These are phyloP conservation scores for Backusella macrospora DNA, from an alignment of 192 early-diverging fungal genomes.

Conservation along the genomic window DNA sequence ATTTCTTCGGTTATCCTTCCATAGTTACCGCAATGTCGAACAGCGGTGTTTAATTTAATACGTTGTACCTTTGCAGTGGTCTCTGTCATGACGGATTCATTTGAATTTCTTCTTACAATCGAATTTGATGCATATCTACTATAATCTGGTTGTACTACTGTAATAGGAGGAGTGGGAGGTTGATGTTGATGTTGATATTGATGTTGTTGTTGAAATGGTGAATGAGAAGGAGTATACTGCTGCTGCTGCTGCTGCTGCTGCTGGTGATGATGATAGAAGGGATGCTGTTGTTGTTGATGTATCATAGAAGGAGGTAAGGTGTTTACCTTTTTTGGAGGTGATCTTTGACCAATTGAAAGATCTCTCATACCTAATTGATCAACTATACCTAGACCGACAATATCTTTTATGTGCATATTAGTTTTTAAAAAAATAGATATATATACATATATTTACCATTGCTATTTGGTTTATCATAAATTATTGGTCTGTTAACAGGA, in stretches of 20 bases:
- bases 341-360: not conserved
- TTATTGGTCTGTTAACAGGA: not conserved
- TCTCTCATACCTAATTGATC: conserved; percentile 8
- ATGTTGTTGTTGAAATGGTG: too few relatives aligned
- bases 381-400: conserved; percentile 9
- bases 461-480: conserved; percentile 11
- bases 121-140: conserved; percentile 3
- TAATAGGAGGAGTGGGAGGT: too few relatives aligned
- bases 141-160: not conserved
- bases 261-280: not conserved
- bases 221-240: not conserved
- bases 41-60: conserved; percentile 39
- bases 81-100: conserved; percentile 44
- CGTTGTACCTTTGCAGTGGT: conserved; percentile 31
- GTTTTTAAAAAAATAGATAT: not conserved
- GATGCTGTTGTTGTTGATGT: not conserved
- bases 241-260: too few relatives aligned
- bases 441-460: not conserved
- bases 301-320: not conserved
- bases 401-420: not conserved
- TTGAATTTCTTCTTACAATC: conserved; percentile 35
- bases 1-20: conserved; percentile 36
- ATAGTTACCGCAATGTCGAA: conserved; percentile 29
- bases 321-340: not conserved
- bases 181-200: too few relatives aligned